Conservation (phyloP, 805 yeast genomes). For the Millerozyma acaciae region DNA sequence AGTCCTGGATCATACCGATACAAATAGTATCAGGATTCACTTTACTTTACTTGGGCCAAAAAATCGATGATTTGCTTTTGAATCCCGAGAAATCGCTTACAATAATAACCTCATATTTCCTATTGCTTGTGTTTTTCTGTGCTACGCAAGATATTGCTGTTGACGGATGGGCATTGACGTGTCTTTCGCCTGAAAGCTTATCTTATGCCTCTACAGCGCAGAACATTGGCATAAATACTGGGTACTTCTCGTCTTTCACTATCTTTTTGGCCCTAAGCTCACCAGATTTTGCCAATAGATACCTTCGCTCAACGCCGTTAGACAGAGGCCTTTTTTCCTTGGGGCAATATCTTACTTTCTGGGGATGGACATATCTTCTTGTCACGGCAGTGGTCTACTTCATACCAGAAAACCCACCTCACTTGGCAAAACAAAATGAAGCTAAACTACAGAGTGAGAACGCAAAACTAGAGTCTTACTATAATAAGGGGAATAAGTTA, state of each 20-base stretch:
- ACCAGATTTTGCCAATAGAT: constrained; percentile 87
- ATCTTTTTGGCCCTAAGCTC: constrained; percentile 88
- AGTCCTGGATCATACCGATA: constrained; percentile 93
- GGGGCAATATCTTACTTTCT: constrained; percentile 69
- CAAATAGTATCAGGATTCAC: constrained; percentile 76
- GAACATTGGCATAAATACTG: constrained; percentile 90
- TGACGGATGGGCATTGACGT: constrained; percentile 97
- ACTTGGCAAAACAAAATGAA: constrained; percentile 31
- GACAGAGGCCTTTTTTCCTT: constrained; percentile 67
- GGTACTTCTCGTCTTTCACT: constrained; percentile 88
- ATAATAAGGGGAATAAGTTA: constrained; percentile 17
- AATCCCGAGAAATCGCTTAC: constrained; percentile 49
- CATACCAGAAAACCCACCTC: constrained; percentile 70
- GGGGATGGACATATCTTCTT: constrained; percentile 69
- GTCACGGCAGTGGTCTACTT: constrained; percentile 61
- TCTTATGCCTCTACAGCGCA: constrained; percentile 97
- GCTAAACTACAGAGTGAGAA: constrained; percentile 26
- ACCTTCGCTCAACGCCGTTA: constrained; percentile 58
- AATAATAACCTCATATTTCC: constrained; percentile 66
- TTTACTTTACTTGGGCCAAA: constrained; percentile 59
- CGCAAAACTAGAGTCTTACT: constrained; percentile 23
- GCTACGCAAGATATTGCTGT: constrained; percentile 99
- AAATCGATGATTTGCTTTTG: constrained; percentile 48
- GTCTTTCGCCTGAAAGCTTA: constrained; percentile 70
- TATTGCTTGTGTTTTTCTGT: constrained; percentile 76